Evolutionary conservation across 2,329 filamentous ascomycete genomes (phyloP), one percentile per base, ranked within the genome.

Genomic region (Ceratocystis harringtonii): DNA sequence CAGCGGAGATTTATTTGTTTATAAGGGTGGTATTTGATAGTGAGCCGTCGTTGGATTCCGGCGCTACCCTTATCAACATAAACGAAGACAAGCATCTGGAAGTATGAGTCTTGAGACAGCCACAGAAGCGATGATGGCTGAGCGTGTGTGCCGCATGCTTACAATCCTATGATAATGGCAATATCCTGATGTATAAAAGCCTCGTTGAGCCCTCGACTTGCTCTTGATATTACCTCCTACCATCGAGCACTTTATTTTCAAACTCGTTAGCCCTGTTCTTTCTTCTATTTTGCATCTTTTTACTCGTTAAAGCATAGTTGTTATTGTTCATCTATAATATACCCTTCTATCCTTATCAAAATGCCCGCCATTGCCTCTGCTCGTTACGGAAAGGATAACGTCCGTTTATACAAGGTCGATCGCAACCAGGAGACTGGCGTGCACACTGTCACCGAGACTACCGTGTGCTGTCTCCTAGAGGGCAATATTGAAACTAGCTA

Each of bases 321-420:
- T 41, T 1, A 12, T 41, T 41, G 36, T 8, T 25, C 19, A 25
- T 25, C 10, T 50, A 19, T 50, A 50, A 7, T 22, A 50, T 7
- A n/a, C 17, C 12, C n/a, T 19, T 22, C 41, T 25, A 32, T 32
- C 17, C 17, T 45, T 44, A 41, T 28, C 61, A 52, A 69, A 61
- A 85, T 86, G 82, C 76, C 83, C 69, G 74, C 75, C 70, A 76
- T 86, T 68, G 78, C 81, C 68, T 78, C 83, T 72, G 88, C 89
- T 71, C 85, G 86, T 74, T 92, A 92, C 75, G 89, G 89, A 78
- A 92, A 99, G 84, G 94, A 97, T 84, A 97, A 99, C 79, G 88
- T 99, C 81, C 92, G 94, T 73, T 85, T 99, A 72, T 95, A 88
- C 84, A 99, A 99, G 78, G 91, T 96, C 72, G 82, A 95, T 73